Conservation (phyloP, 2,329 filamentous ascomycete genomes). For the Microsporum audouinii region DNA sequence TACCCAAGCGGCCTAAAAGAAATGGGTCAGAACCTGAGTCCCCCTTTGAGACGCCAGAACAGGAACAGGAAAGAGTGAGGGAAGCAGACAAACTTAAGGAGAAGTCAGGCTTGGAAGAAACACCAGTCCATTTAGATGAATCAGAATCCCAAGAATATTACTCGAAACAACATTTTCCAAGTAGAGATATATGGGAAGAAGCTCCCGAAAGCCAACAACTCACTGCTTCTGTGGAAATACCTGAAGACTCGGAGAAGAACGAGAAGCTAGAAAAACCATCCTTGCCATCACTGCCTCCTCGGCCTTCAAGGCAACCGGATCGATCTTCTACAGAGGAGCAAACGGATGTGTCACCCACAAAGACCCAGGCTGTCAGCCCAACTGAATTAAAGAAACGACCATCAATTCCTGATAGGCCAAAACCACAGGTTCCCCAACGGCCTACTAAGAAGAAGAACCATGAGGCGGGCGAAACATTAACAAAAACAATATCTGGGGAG, state of each 20-base stretch:
- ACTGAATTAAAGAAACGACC: conserved; percentile 42
- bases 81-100: conserved; percentile 26
- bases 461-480: conserved; percentile 24
- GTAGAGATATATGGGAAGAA: conserved; percentile 91
- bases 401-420: conserved; percentile 46
- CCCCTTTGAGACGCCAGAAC: conserved; percentile 35
- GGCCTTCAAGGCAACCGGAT: conserved; percentile 25
- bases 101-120: conserved; percentile 27
- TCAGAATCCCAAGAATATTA: conserved; percentile 22
- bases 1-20: conserved; percentile 33
- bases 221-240: conserved; percentile 57
- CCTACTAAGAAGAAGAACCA: conserved; percentile 43
- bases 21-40: conserved; percentile 27
- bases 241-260: conserved; percentile 24
- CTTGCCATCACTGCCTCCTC: conserved; percentile 23
- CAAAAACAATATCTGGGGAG: conserved; percentile 27
- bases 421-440: conserved; percentile 55
- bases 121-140: conserved; percentile 18
- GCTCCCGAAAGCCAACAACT: conserved; percentile 71
- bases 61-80: conserved; percentile 33
- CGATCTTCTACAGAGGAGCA: conserved; percentile 22
- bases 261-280: conserved; percentile 20
- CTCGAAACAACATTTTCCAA: conserved; percentile 66
- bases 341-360: conserved; percentile 35
- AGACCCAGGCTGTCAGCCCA: conserved; percentile 32